These are phyloP conservation scores for Hypholoma sublateritium DNA, from an alignment of 768 basidiomycete species.

Conservation along the genomic window DNA sequence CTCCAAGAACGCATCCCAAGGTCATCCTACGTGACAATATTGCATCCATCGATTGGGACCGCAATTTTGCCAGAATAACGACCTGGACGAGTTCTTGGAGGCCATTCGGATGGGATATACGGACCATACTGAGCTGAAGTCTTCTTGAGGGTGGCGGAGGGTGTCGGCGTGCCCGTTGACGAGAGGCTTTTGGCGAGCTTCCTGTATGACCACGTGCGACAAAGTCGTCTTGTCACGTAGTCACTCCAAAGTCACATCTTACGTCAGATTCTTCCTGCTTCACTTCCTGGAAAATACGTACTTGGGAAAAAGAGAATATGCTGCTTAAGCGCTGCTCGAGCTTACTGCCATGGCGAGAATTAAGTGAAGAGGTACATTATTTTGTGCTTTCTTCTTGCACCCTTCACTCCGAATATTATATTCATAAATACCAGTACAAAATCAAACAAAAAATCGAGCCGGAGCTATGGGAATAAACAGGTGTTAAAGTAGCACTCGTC, in stretches of 20 bases:
- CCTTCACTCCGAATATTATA: not conserved
- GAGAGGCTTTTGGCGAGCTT: slow-evolving; percentile 34
- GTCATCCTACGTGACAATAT: slow-evolving; percentile 35
- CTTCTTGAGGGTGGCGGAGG: slow-evolving; percentile 44
- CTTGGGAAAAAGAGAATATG: too few species aligned
- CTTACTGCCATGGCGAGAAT: too few species aligned
- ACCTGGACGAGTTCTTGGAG: slow-evolving; percentile 20
- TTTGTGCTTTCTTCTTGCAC: too few species aligned
- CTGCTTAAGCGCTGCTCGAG: too few species aligned
- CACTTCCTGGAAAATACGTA: too few species aligned
- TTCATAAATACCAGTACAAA: slow-evolving; percentile 11
- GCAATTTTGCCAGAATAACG: slow-evolving; percentile 19
- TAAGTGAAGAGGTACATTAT: too few species aligned
- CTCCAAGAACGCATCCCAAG: slow-evolving; percentile 23
- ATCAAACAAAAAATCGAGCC: slow-evolving; percentile 3
- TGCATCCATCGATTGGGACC: slow-evolving; percentile 40
- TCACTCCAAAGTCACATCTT: slow-evolving; percentile 8
- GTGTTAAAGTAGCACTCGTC: not conserved
- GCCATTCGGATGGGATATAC: slow-evolving; percentile 28
- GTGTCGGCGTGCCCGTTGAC: slow-evolving; percentile 44
- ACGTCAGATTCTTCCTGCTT: slow-evolving; percentile 3
- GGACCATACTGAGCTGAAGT: slow-evolving; percentile 45
- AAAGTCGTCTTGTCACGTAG: slow-evolving; percentile 18
- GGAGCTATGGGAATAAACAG: not conserved
- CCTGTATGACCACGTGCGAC: slow-evolving; percentile 34